Conservation (phyloP, 768 basidiomycete species). For the Leccinum variicolor region DNA sequence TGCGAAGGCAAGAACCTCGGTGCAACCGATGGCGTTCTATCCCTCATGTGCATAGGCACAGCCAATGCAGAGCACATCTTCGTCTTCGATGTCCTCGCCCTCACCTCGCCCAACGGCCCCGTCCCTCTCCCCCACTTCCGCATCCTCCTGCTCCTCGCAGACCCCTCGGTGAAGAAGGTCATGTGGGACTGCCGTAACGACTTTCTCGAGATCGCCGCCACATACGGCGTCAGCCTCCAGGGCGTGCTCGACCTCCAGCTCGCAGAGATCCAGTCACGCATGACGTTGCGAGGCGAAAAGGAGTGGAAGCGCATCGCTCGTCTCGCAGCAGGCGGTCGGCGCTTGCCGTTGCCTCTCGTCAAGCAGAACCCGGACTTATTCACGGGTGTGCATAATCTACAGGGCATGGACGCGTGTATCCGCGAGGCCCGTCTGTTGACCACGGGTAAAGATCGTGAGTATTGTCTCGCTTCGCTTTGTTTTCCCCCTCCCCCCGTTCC, state of each 20-base stretch:
- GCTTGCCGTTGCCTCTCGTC: constrained; percentile 22
- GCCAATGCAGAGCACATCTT: constrained; percentile 31
- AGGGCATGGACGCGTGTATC: constrained; percentile 36
- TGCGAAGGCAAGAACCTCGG: constrained; percentile 40
- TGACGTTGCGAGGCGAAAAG: constrained; percentile 21
- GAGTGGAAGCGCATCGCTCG: constrained; percentile 27
- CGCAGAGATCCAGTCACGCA: constrained; percentile 35
- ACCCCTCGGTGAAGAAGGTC: constrained; percentile 33
- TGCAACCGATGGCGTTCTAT: constrained; percentile 27
- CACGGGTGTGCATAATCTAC: constrained; percentile 31
- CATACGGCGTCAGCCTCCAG: constrained; percentile 27
- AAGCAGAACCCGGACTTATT: constrained; percentile 25
- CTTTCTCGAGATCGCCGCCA: constrained; percentile 32
- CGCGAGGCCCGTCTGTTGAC: constrained; percentile 21
- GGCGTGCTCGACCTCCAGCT: constrained; percentile 41
- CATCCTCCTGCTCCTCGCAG: constrained; percentile 26
- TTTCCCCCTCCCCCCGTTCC: neutral
- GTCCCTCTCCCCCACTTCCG: constrained; percentile 16
- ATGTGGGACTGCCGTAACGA: constrained; percentile 44
- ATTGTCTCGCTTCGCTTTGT: neutral
- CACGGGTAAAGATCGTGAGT: constrained; percentile 35
- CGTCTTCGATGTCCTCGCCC: constrained; percentile 36
- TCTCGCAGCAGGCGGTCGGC: constrained; percentile 22
- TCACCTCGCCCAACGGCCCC: constrained; percentile 15
- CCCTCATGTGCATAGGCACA: constrained; percentile 36